Base-by-base conservation (phyloP, 2,329 filamentous ascomycete species). In the Calycina herbarum region DNA sequence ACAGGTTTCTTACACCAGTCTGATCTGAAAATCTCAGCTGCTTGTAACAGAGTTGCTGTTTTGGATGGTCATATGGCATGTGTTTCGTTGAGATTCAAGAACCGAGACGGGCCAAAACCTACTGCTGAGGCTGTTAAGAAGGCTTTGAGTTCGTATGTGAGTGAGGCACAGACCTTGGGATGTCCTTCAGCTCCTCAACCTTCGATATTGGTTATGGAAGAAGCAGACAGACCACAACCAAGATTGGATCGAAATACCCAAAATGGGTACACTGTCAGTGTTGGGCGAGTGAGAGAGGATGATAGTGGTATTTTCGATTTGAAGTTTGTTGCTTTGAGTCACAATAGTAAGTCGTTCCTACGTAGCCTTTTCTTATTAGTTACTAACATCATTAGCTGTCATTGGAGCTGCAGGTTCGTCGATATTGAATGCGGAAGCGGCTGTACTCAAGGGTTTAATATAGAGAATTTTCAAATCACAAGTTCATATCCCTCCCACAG, bases 401-500 rank as follows among this genome's bases (percentile, higher is more conserved):
- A 94, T 99, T 77, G 94, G 94, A 70, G 95, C 95, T 38, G 94
- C 94, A n/a, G 95, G 95, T 11, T 96, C 93, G 1, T 96, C 92
- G 38, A 97, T 98, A 79, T 79, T 98, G 73, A 98, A 98, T 75
- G 93, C 94, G 33, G 94, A 97, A 78, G 93, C 93, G 33, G 93
- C 93, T 29, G 89, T 97, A 11, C 85, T 97, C 70, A 96, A 96
- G 82, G 94, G 94, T 5, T 38, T 38, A 13, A 38, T 92, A 89
- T 75, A 83, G 94, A 69, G 93, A 82, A 78, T 27, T 24, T 27
- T 24, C 8, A 10, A 51, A 51, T 27, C 1, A 11, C 27, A 51
- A 24, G 8, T 11, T 27, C 8, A 51, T 24, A 51, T 24, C 13
- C 8, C 45, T 51, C 20, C n/a, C 10, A 3, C 20, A 10, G 27